Base-by-base conservation (phyloP, 75 land plant species). In the Gnetum montanum region DNA sequence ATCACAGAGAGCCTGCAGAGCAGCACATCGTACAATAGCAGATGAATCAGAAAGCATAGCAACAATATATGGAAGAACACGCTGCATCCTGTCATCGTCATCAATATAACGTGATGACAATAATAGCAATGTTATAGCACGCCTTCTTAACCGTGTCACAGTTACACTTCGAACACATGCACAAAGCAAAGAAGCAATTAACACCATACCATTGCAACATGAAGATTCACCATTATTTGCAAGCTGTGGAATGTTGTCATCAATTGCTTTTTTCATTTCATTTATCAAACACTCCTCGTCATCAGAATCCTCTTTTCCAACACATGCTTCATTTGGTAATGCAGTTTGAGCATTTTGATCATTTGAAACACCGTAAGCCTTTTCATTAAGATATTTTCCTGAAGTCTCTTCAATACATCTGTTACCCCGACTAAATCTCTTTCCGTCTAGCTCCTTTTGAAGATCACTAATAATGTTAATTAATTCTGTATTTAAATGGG, bases 1-100 rank as follows among this genome's bases (percentile, higher is more conserved):
- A 50, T 90, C 80, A 62, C 89, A 83, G 20, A 95, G 60, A 36
- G 97, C 75, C 44, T 90, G 86, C 54, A 95, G 54, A 6, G 99
- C 97, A 69, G 99, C 97, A 77, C 93, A 90, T 2, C 99, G 97
- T 1, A 95, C 97, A 67, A 90, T 90, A 6, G 99, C 93, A 15
- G 89, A 79, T 53, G 85, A 61, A 77, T 95, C 99, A 51, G 88
- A 81, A 18, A 95, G 83, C 74, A 95, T 73, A 22, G 86, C 92
- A 51, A 86, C 81, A 31, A 95, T 86, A 75, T 74, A 90, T 18
- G 99, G 99, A 48, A 95, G 69, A 28, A 95, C 81, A 51, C 76
- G 88, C 67, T 95, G 99, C 69, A 95, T 67, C 1, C 97, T 92
- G 31, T 75, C 83, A 54, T 90, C 97, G 63, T 95, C 99, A 66